Evolutionary conservation across 192 early-diverging fungal genomes (phyloP).

Genomic region (Podochytrium sp.): DNA sequence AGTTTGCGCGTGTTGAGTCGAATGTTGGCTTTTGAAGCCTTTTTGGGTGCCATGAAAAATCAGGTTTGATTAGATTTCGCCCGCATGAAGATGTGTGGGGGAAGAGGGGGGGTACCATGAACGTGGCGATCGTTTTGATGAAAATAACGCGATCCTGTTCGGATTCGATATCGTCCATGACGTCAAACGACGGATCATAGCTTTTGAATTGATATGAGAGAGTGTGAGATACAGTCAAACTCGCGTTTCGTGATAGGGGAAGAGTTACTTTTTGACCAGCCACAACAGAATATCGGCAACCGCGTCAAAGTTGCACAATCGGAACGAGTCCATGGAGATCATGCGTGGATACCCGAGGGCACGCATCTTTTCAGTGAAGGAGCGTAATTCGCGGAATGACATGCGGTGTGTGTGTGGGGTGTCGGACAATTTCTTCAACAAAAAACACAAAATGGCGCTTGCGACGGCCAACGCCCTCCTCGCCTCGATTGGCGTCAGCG

Average conservation of each 20-base stretch:
- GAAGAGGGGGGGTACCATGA: constrained; percentile 40
- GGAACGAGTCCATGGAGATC: constrained; percentile 58
- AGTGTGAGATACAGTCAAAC: not conserved
- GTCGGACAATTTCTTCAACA: not conserved
- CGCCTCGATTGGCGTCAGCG: not conserved
- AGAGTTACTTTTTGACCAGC: constrained; percentile 58
- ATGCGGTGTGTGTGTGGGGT: not conserved
- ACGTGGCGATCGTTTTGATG: constrained; percentile 51
- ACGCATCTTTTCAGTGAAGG: constrained; percentile 55
- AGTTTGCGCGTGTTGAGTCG: constrained; percentile 55
- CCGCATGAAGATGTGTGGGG: not conserved
- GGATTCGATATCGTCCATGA: constrained; percentile 48
- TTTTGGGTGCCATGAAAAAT: not conserved
- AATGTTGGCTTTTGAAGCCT: constrained; percentile 58
- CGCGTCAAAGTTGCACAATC: constrained; percentile 55
- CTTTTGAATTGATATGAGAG: constrained; percentile 24
- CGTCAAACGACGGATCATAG: constrained; percentile 52
- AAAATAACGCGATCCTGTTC: constrained; percentile 57
- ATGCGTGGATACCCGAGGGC: constrained; percentile 52
- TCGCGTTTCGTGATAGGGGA: not conserved
- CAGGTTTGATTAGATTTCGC: not conserved
- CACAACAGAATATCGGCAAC: constrained; percentile 54
- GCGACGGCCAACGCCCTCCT: not conserved
- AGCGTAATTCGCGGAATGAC: constrained; percentile 40
- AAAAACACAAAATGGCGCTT: not conserved